Evolutionary conservation across 306 rosid genomes (phyloP), one percentile per base, ranked within the genome.

Genomic region (Cicer pinnatifidum): DNA sequence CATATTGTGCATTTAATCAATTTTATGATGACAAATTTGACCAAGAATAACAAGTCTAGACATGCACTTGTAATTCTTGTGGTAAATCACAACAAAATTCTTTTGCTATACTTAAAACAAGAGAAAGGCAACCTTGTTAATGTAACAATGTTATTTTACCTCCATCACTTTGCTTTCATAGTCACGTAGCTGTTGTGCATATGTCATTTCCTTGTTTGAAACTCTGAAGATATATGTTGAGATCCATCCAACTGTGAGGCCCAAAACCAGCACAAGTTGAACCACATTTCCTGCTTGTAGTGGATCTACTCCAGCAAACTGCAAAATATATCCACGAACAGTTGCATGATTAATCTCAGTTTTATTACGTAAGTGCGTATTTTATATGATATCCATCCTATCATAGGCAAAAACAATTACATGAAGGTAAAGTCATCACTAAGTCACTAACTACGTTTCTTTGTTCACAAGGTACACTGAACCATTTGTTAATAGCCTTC

Each of bases 161-260:
- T 94, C 86, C 95, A 94, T 94, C 82, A 94, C 99, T 91, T 92
- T 82, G 66, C 60, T 81, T 83, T 94, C 99, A 13, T 94, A 94
- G 84, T 91, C 95, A 43, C 95, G 97, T 71, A 94, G 74, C 81
- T 94, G 99, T 60, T 91, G 94, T 50, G 95, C 97, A 76, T 94
- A 91, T 50, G 99, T 94, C 99, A 94, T 94, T 82, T 94, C 97
- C 88, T 94, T 91, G 82, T 91, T 94, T 76, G 96, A 89, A 85
- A 94, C 99, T 85, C 99, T 83, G 44, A 94, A 94, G 78, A 94
- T 85, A 38, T 94, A 94, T 0, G 97, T 91, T 7, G 91, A 89
- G 84, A 94, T 88, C 99, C 99, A 94, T 67, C 95, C 99, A 56
- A 94, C 15, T 6, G 96, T 94, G 66, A 94, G 86, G 47, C 99